These are phyloP conservation scores for Metschnikowia rubicola DNA, from an alignment of 805 yeast species.

Conservation along the genomic window DNA sequence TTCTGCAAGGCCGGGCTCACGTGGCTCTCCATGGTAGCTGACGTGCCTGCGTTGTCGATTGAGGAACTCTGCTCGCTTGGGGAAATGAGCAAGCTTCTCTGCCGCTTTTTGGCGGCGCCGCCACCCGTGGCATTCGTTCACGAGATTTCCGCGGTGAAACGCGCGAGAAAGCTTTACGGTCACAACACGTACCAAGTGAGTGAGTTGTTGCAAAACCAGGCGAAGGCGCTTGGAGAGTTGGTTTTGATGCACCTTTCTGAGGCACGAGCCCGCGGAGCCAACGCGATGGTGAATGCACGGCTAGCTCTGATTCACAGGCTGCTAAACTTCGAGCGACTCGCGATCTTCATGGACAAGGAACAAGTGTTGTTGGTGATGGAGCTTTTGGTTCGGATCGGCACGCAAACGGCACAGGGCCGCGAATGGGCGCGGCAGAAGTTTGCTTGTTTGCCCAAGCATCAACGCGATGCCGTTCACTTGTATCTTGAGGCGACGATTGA, in stretches of 20 bases:
- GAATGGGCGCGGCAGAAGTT: conserved; percentile 7
- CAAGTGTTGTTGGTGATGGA: conserved; percentile 11
- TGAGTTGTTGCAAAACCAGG: conserved; percentile 5
- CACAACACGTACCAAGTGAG: conserved; percentile 8
- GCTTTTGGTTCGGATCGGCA: conserved; percentile 10
- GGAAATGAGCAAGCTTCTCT: conserved; percentile 2
- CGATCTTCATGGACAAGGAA: conserved; percentile 10
- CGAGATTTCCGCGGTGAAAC: conserved; percentile 3
- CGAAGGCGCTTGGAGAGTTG: conserved; percentile 2
- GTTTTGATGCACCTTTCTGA: conserved; percentile 10
- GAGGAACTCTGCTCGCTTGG: conserved; percentile 7
- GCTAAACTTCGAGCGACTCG: conserved; percentile 13
- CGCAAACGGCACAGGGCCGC: conserved; percentile 9
- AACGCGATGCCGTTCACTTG: conserved; percentile 10
- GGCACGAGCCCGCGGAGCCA: conserved; percentile 14
- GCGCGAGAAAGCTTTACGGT: conserved; percentile 5
- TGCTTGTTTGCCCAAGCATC: conserved; percentile 8
- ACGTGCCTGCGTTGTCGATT: not conserved
- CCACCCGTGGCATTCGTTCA: conserved; percentile 4
- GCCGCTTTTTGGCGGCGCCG: conserved; percentile 1
- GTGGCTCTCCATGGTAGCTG: conserved; percentile 8
- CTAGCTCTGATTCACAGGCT: conserved; percentile 11
- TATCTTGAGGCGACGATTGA: conserved; percentile 12
- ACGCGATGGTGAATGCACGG: conserved; percentile 10
- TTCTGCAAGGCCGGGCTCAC: conserved; percentile 5